Evolutionary conservation across 371 early-diverging fungal species (phyloP).

Genomic region (Mucor circinelloides): DNA sequence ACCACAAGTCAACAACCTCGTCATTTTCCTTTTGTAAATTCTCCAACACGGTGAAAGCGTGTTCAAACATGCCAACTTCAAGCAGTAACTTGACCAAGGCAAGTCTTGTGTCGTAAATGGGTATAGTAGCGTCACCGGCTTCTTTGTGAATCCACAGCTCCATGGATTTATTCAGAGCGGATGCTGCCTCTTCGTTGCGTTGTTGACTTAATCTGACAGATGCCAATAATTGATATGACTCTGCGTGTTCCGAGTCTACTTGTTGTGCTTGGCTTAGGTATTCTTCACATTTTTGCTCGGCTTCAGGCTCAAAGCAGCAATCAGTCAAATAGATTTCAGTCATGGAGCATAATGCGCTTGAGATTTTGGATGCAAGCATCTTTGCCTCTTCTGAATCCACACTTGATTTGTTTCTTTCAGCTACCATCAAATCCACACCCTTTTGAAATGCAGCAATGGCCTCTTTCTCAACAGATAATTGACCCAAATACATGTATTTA

Average conservation of each 20-base stretch:
- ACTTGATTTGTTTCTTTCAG: slow-evolving; percentile 24
- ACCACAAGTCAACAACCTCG: slow-evolving; percentile 90
- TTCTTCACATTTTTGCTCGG: slow-evolving; percentile 83
- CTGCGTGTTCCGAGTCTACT: slow-evolving; percentile 76
- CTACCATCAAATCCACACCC: slow-evolving; percentile 77
- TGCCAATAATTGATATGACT: slow-evolving; percentile 87
- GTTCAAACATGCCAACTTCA: slow-evolving; percentile 77
- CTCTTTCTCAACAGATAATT: slow-evolving; percentile 78
- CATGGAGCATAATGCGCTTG: slow-evolving; percentile 90
- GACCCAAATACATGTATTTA: slow-evolving; percentile 91
- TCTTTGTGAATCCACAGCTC: slow-evolving; percentile 77
- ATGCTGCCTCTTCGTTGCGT: slow-evolving; percentile 79
- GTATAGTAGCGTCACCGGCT: slow-evolving; percentile 61
- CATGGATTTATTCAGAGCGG: slow-evolving; percentile 68
- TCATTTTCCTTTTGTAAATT: slow-evolving; percentile 88
- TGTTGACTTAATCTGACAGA: slow-evolving; percentile 90
- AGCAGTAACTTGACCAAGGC: slow-evolving; percentile 78
- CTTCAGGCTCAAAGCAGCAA: slow-evolving; percentile 92
- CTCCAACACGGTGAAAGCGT: slow-evolving; percentile 80
- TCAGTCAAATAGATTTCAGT: slow-evolving; percentile 96
- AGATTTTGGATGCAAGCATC: slow-evolving; percentile 65
- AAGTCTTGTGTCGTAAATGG: slow-evolving; percentile 82
- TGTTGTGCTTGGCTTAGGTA: slow-evolving; percentile 70
- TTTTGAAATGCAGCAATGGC: slow-evolving; percentile 78
- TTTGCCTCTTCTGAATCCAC: slow-evolving; percentile 48